Conservation (phyloP, 257 asterid species). For the Coffea eugenioides region DNA sequence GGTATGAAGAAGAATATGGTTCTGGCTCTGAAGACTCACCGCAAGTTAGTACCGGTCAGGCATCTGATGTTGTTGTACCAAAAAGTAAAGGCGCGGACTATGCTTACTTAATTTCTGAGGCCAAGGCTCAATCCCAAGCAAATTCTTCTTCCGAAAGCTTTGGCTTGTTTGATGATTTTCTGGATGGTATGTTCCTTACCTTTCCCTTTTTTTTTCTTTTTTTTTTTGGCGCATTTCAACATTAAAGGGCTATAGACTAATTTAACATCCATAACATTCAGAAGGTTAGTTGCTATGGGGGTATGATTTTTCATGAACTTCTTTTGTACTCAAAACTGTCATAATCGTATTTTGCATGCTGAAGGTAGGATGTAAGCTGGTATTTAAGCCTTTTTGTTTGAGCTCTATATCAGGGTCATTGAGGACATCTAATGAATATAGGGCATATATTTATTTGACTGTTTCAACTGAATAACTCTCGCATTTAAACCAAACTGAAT, state of each 20-base stretch:
- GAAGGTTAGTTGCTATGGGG: background rate
- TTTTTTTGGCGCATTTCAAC: background rate
- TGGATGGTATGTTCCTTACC: conserved; percentile 44
- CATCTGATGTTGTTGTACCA: conserved; percentile 53
- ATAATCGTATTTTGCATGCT: background rate
- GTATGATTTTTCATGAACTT: background rate
- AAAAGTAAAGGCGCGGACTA: conserved; percentile 86
- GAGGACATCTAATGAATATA: background rate
- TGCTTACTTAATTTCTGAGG: conserved; percentile 70
- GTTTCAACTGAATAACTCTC: background rate
- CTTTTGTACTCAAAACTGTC: background rate
- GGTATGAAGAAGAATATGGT: conserved; percentile 53
- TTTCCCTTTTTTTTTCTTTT: background rate
- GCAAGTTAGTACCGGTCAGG: conserved; percentile 33
- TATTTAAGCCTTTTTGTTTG: background rate
- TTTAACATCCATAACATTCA: background rate
- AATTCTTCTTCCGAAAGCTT: conserved; percentile 35
- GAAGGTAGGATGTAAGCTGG: background rate
- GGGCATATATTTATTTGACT: background rate
- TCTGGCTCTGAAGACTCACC: conserved; percentile 38
- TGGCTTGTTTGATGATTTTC: conserved; percentile 36
- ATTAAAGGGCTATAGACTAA: background rate
- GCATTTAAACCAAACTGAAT: background rate
- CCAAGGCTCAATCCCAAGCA: conserved; percentile 55
- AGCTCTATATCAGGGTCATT: background rate